Conservation (phyloP, 306 rosid species). For the Lathyrus aphaca region DNA sequence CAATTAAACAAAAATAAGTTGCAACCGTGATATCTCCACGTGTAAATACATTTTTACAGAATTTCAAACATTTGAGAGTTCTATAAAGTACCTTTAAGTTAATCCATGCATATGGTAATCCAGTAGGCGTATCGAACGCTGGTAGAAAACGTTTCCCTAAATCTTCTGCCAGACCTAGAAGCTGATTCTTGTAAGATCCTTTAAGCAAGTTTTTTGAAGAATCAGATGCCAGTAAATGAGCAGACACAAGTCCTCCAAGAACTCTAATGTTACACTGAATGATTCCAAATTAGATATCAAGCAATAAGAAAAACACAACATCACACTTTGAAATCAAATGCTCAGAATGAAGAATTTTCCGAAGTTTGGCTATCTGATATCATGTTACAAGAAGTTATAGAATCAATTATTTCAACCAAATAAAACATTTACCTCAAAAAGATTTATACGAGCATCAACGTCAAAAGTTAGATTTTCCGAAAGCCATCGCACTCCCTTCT, state of each 20-base stretch:
- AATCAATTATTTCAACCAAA: slow-evolving; percentile 37
- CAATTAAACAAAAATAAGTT: slow-evolving; percentile 10
- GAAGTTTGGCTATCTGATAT: slow-evolving; percentile 26
- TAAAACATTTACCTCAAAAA: slow-evolving; percentile 74
- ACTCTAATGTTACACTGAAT: slow-evolving; percentile 97
- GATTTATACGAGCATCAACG: slow-evolving; percentile 91
- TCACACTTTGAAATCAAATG: slow-evolving; percentile 32
- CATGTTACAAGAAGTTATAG: slow-evolving; percentile 7
- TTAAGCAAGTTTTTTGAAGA: slow-evolving; percentile 63
- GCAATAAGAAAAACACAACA: slow-evolving; percentile 37
- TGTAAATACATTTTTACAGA: slow-evolving; percentile 1
- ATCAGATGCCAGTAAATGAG: slow-evolving; percentile 95
- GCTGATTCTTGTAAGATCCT: slow-evolving; percentile 72
- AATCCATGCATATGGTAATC: slow-evolving; percentile 97
- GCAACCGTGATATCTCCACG: not conserved
- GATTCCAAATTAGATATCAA: slow-evolving; percentile 54
- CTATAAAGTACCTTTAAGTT: slow-evolving; percentile 74
- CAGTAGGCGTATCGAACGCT: slow-evolving; percentile 90
- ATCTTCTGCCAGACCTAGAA: slow-evolving; percentile 83
- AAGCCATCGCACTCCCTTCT: slow-evolving; percentile 86
- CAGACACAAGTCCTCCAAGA: slow-evolving; percentile 97
- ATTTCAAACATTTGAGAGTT: slow-evolving; percentile 16
- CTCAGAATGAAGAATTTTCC: slow-evolving; percentile 31
- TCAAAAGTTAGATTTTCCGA: slow-evolving; percentile 79
- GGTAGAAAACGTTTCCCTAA: slow-evolving; percentile 84